Percentiles rank a stretch among this genome's conserved stretches.
These are phyloP conservation scores for Chaetomiaceae sp. DNA, from an alignment of 2,329 filamentous ascomycete genomes.

Conservation along the genomic window DNA sequence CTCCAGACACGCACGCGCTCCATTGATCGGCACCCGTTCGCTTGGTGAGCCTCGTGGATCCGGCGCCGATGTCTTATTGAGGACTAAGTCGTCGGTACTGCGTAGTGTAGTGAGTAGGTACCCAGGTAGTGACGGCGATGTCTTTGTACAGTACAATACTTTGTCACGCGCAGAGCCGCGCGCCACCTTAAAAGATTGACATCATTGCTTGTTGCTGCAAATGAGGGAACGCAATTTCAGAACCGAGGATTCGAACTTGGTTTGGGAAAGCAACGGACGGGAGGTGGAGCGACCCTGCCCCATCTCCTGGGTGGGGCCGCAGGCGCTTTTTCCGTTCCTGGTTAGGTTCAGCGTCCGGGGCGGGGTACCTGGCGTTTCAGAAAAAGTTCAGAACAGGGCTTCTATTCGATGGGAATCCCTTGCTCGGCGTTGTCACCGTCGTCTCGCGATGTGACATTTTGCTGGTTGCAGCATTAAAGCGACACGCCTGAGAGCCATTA, in stretches of 20 bases:
- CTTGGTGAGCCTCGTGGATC: too few relatives aligned
- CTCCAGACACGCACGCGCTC: too few relatives aligned
- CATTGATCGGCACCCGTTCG: too few relatives aligned
- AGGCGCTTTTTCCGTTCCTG: constrained; percentile 8
- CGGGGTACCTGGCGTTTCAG: constrained; percentile 18
- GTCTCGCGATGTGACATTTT: not conserved
- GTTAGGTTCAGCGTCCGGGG: constrained; percentile 9
- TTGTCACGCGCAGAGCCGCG: too few relatives aligned
- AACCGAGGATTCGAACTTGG: not conserved
- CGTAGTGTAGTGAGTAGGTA: too few relatives aligned
- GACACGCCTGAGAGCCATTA: constrained; percentile 8
- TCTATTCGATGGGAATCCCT: constrained; percentile 13
- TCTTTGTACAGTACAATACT: too few relatives aligned
- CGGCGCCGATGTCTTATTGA: too few relatives aligned
- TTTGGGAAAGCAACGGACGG: not conserved
- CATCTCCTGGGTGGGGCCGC: not conserved
- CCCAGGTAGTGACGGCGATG: too few relatives aligned
- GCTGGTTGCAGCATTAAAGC: not conserved
- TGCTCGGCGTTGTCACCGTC: not conserved
- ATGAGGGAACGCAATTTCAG: too few relatives aligned
- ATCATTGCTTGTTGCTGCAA: too few relatives aligned
- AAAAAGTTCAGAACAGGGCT: constrained; percentile 10
- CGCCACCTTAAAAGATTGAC: too few relatives aligned
- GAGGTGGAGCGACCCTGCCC: not conserved
- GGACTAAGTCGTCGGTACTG: too few relatives aligned